Percentiles rank a stretch among this genome's conserved stretches.
phyloP scores from a whole-genome alignment of 352 stramenopile species.

The Globisporangium cederbergense region DNA sequence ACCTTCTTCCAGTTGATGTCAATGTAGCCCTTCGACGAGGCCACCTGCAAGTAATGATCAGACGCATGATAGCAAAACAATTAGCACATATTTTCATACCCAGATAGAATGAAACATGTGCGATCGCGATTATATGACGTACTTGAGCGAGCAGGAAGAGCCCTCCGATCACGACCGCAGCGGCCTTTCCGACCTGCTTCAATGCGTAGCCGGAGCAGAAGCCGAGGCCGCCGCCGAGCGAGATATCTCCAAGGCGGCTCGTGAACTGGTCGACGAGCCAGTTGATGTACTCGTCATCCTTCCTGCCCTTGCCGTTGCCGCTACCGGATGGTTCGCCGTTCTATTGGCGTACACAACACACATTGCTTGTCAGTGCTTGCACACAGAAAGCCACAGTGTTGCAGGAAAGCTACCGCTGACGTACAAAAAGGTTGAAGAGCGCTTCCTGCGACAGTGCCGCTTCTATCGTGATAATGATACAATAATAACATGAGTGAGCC shows the following conservation, averaged over 20 bases:
- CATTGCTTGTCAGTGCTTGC: not conserved
- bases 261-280: slow-evolving; percentile 63
- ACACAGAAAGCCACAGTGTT: not conserved
- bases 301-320: slow-evolving; percentile 30
- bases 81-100: not conserved
- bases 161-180: slow-evolving; percentile 66
- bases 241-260: slow-evolving; percentile 63
- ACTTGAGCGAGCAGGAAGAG: slow-evolving; percentile 76
- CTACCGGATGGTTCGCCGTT: slow-evolving; percentile 20
- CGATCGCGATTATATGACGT: not conserved
- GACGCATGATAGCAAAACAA: not conserved
- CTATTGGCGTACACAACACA: slow-evolving; percentile 15
- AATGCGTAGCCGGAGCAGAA: slow-evolving; percentile 86
- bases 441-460: slow-evolving; percentile 47
- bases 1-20: slow-evolving; percentile 90
- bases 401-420: not conserved
- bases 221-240: slow-evolving; percentile 60
- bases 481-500: not conserved
- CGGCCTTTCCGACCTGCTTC: slow-evolving; percentile 79
- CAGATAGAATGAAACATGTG: not conserved
- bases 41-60: slow-evolving; percentile 23
- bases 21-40: slow-evolving; percentile 85
- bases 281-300: slow-evolving; percentile 45
- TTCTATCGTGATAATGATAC: slow-evolving; percentile 11
- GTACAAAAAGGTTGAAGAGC: slow-evolving; percentile 33